Evolutionary conservation across 805 yeast species (phyloP).

Genomic region (Naumovozyma baii): DNA sequence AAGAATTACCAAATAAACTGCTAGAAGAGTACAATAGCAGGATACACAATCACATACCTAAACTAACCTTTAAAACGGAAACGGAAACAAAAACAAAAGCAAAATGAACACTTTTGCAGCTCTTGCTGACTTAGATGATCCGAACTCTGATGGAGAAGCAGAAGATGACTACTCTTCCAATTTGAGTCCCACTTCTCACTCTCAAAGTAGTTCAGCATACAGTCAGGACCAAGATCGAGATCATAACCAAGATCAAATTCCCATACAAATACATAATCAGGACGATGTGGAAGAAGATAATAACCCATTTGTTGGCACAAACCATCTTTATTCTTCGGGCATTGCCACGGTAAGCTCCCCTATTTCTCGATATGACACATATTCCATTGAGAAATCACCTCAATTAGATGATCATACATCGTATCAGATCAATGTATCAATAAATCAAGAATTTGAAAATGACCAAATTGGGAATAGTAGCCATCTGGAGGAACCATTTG

Average conservation of each 20-base stretch:
- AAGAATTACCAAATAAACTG: no score
- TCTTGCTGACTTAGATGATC: not conserved
- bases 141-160: not conserved
- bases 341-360: slow-evolving; percentile 17
- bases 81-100: not conserved
- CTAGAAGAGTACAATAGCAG: no score
- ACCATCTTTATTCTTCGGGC: slow-evolving; percentile 32
- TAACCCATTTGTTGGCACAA: slow-evolving; percentile 33
- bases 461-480: not conserved
- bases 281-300: slow-evolving; percentile 27
- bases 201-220: not conserved
- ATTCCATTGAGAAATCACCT: no score
- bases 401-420: not conserved
- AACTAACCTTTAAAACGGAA: no score
- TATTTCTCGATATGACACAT: no score
- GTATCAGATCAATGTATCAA: not conserved
- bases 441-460: not conserved
- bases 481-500: slow-evolving; percentile 16
- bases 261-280: not conserved
- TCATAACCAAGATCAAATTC: no score
- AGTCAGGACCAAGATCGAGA: no score
- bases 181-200: not conserved
- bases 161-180: not conserved
- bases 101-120: not conserved
- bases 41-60: no score